phyloP scores from a whole-genome alignment of 1,139 yeast species.

The Suhomyces maxii region DNA sequence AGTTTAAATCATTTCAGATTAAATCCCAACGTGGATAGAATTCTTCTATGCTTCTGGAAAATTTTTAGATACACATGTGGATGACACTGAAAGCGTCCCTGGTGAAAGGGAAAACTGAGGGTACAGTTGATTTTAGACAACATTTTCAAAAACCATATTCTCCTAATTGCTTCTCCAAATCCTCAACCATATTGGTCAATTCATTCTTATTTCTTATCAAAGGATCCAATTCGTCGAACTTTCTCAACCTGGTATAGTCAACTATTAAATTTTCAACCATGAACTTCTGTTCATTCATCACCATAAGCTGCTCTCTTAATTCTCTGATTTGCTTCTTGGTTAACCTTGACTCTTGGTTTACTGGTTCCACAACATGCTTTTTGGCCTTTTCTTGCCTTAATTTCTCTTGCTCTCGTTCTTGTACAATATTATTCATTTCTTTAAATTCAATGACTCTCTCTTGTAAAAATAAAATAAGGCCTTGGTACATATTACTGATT shows the following conservation, averaged over 20 bases:
- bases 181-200: slow-evolving; percentile 50
- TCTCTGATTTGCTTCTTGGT: slow-evolving; percentile 56
- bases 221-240: slow-evolving; percentile 73
- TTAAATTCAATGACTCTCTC: slow-evolving; percentile 34
- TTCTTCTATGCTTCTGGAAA: no score
- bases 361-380: slow-evolving; percentile 1
- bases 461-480: slow-evolving; percentile 35
- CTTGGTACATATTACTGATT: slow-evolving; percentile 36
- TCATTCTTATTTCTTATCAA: slow-evolving; percentile 62
- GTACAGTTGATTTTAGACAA: neutral
- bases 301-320: slow-evolving; percentile 76
- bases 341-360: slow-evolving; percentile 25
- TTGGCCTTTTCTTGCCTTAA: slow-evolving; percentile 7
- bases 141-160: slow-evolving; percentile 53
- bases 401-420: slow-evolving; percentile 22
- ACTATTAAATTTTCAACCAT: slow-evolving; percentile 64
- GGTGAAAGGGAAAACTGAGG: neutral
- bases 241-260: slow-evolving; percentile 62
- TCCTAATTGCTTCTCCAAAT: slow-evolving; percentile 57
- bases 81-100: neutral
- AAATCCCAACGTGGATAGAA: no score
- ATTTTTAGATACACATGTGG: no score
- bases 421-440: slow-evolving; percentile 25
- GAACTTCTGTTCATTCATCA: slow-evolving; percentile 78
- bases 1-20: no score